These are phyloP conservation scores for Cyclanthera cordifolia DNA, from an alignment of 306 rosid genomes.

Conservation along the genomic window DNA sequence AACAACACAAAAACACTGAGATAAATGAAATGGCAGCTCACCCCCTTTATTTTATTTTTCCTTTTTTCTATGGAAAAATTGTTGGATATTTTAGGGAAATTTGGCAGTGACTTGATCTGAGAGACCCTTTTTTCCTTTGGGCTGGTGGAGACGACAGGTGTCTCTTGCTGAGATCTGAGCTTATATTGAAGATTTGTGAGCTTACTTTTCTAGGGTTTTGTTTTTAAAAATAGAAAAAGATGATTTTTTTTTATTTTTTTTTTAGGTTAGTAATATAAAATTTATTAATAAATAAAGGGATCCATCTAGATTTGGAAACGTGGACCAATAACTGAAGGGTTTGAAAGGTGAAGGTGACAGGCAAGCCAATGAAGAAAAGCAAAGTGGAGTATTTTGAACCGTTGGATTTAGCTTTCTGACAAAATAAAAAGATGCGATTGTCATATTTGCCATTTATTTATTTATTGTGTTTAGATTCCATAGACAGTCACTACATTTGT, in stretches of 20 bases:
- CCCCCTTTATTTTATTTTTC: background rate
- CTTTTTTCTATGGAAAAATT: background rate
- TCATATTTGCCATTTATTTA: conserved; percentile 18
- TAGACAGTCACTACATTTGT: too few species aligned
- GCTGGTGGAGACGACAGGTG: conserved; percentile 5
- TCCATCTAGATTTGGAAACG: conserved; percentile 27
- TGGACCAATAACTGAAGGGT: conserved; percentile 33
- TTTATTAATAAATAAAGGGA: background rate
- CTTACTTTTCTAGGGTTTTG: conserved; percentile 15
- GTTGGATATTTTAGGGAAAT: conserved; percentile 9
- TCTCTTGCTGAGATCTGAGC: conserved; percentile 6
- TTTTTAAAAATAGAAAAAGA: background rate
- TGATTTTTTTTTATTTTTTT: background rate
- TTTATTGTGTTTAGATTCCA: too few species aligned
- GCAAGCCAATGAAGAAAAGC: conserved; percentile 6
- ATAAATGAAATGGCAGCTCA: conserved; percentile 6
- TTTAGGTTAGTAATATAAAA: background rate
- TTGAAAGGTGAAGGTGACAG: conserved; percentile 25
- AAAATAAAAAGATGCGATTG: conserved; percentile 12
- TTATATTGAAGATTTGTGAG: conserved; percentile 30
- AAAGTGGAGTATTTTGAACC: conserved; percentile 31
- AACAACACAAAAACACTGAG: background rate
- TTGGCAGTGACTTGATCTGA: background rate
- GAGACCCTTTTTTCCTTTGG: background rate
- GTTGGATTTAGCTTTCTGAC: conserved; percentile 38